phyloP scores from a whole-genome alignment of 2,329 filamentous ascomycete species.

The Neoscytalidium dimidiatum region DNA sequence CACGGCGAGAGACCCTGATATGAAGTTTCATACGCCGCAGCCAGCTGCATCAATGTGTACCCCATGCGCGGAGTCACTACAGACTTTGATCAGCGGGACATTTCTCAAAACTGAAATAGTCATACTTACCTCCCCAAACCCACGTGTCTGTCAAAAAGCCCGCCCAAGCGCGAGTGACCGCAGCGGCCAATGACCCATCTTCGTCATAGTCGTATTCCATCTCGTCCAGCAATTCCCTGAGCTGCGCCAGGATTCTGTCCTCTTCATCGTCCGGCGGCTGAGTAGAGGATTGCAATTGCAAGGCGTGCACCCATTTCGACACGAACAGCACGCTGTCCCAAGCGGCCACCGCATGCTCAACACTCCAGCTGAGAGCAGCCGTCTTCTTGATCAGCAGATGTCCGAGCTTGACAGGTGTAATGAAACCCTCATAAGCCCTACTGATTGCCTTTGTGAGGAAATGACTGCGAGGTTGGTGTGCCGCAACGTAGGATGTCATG shows the following conservation, averaged over 20 bases:
- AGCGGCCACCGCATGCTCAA: slow-evolving; percentile 37
- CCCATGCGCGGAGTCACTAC: not conserved
- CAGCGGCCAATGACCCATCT: slow-evolving; percentile 27
- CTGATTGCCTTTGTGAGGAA: slow-evolving; percentile 32
- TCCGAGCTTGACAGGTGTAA: slow-evolving; percentile 30
- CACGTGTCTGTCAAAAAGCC: slow-evolving; percentile 30
- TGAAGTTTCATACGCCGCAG: not conserved
- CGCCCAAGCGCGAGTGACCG: slow-evolving; percentile 31
- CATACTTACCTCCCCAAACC: slow-evolving; percentile 23
- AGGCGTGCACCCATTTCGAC: slow-evolving; percentile 36
- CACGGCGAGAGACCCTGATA: not conserved
- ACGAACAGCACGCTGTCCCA: slow-evolving; percentile 35
- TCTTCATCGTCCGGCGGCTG: slow-evolving; percentile 27
- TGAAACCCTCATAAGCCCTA: slow-evolving; percentile 31
- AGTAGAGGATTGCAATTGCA: slow-evolving; percentile 28
- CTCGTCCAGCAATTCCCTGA: slow-evolving; percentile 28
- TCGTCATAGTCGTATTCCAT: slow-evolving; percentile 26
- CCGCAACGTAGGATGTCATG: slow-evolving; percentile 28
- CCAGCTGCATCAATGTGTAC: not conserved
- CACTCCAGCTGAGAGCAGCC: slow-evolving; percentile 33
- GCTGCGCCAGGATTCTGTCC: slow-evolving; percentile 26
- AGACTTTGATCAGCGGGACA: not conserved
- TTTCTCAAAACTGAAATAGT: too few species aligned
- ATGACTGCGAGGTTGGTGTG: slow-evolving; percentile 28
- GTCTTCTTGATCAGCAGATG: slow-evolving; percentile 33